Conservation (phyloP, 352 stramenopile genomes). For the Pythium rishiriense region DNA sequence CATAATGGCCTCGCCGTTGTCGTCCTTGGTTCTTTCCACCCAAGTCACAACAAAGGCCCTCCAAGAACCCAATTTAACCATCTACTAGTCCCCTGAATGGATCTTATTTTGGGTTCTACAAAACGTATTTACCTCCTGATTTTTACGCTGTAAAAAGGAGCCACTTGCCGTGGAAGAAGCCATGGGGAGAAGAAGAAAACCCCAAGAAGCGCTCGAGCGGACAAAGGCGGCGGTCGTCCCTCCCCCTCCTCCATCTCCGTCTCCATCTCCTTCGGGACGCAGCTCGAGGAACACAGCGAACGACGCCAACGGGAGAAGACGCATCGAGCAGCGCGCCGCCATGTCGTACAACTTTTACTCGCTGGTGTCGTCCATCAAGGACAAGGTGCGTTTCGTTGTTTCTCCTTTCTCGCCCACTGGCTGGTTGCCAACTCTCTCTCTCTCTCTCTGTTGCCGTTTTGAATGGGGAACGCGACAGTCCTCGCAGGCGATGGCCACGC, state of each 20-base stretch:
- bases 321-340: neutral
- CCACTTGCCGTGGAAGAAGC: neutral
- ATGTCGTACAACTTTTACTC: constrained; percentile 55
- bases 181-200: neutral
- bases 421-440: too few species aligned
- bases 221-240: too few species aligned
- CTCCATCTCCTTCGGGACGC: too few species aligned
- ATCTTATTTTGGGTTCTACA: neutral
- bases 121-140: too few species aligned
- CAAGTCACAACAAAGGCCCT: neutral
- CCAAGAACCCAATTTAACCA: neutral
- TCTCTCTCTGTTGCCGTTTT: too few species aligned
- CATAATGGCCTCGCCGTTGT: neutral
- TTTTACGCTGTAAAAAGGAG: constrained; percentile 2
- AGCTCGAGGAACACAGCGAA: neutral
- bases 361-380: constrained; percentile 40
- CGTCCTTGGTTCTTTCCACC: neutral
- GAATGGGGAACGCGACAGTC: too few species aligned
- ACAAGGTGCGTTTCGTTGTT: constrained; percentile 29
- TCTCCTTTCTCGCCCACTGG: too few species aligned
- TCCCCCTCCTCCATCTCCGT: too few species aligned
- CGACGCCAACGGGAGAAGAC: neutral
- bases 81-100: neutral
- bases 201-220: neutral
- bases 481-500: constrained; percentile 67